Evolutionary conservation across 352 stramenopile genomes (phyloP).

Genomic region (Saprolegnia diclina): DNA sequence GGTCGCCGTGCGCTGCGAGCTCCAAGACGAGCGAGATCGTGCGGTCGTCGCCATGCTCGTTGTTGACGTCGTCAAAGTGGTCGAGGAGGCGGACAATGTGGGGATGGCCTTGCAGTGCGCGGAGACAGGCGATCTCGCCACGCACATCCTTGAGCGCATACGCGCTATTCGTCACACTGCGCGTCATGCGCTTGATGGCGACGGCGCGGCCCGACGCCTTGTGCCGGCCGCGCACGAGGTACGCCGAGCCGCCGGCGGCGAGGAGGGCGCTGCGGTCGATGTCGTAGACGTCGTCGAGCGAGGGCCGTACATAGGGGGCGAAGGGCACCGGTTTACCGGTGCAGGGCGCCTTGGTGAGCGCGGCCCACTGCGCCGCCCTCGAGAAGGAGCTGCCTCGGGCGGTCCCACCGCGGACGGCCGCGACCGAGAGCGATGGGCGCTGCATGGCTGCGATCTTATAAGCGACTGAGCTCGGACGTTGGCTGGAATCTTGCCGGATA

Average conservation of each 20-base stretch:
- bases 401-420: too few relatives aligned
- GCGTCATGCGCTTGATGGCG: constrained; percentile 1
- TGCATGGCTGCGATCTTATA: too few relatives aligned
- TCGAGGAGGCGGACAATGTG: constrained; percentile 2
- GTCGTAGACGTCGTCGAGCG: background rate
- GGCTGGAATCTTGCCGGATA: too few relatives aligned
- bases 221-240: background rate
- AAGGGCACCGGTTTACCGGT: background rate
- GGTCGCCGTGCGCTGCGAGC: background rate
- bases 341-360: background rate
- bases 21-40: background rate
- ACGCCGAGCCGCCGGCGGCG: background rate
- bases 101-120: background rate
- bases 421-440: too few relatives aligned
- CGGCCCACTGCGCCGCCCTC: background rate
- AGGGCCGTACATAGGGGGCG: background rate
- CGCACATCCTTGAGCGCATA: constrained; percentile 4
- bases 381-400: background rate
- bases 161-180: background rate
- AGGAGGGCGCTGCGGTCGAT: background rate
- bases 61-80: constrained; percentile 1
- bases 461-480: too few relatives aligned
- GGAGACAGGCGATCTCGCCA: background rate
- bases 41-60: background rate
- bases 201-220: background rate